Evolutionary conservation across 2,329 filamentous ascomycete genomes (phyloP), one percentile per base, ranked within the genome.

Genomic region (Nannizziopsis arthrosporioides): DNA sequence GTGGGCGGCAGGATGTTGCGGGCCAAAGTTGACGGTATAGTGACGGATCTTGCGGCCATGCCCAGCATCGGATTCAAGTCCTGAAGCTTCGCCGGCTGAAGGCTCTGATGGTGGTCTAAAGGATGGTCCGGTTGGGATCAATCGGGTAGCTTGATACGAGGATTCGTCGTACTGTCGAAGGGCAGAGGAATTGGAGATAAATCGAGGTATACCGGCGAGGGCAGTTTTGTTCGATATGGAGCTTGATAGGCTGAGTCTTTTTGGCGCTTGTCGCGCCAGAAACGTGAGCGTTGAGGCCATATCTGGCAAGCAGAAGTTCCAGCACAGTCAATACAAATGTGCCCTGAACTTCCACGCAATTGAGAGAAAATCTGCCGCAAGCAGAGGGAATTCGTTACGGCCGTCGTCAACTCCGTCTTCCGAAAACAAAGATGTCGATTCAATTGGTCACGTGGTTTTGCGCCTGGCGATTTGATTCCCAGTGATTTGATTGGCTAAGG

Each of bases 21-120:
- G 92, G 49, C 92, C 92, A 62, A 98, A 98, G 76, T 98, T 98
- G 74, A 98, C 90, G 5, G 92, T 98, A 73, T 98, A 98, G 73
- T 98, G 92, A 57, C 92, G 82, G 66, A 98, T 84, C 77, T 95
- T 96, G 68, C 90, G 83, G 69, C 73, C 69, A 45, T 57, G 56
- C 41, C 62, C 62, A 53, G 56, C 63, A 49, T 68, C 62, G 47
- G 68, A 71, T 57, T 76, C 73, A 45, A 73, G 68, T 37, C 58
- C 68, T 19, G 73, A 43, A 7, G 53, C 38, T 22, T 54, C 44
- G 2, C 44, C 47, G 19, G 37, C 41, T 31, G 32, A 30, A 2
- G 42, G 15, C 9, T 32, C 34, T 15, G 42, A 15, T 35, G 34
- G 46, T 65, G 54, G 69, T 69, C 51, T 61, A 57, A 49, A 73